phyloP scores from a whole-genome alignment of 108 stramenopile species.

The Schizochytrium sp. region DNA sequence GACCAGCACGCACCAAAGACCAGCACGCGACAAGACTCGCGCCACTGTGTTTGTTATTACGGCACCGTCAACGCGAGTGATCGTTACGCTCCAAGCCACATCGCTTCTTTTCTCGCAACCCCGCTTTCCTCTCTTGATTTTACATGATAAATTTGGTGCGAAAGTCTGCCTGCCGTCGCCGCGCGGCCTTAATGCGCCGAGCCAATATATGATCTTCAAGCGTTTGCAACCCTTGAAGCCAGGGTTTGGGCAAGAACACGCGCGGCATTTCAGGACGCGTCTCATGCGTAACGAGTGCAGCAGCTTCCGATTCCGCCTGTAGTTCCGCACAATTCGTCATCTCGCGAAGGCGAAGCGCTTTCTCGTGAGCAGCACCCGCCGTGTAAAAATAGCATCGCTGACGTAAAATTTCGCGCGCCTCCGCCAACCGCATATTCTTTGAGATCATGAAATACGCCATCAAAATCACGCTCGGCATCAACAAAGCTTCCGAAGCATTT shows the following conservation, averaged over 20 bases:
- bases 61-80: no score
- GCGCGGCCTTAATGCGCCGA: not conserved
- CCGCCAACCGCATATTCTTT: not conserved
- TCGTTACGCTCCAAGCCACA: no score
- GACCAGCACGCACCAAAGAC: no score
- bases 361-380: not conserved
- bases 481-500: not conserved
- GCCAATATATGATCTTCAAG: not conserved
- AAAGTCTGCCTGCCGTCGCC: not conserved
- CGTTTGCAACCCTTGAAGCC: not conserved
- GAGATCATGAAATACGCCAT: not conserved
- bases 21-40: no score
- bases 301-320: not conserved
- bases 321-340: not conserved
- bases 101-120: no score
- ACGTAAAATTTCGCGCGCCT: not conserved
- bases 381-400: constrained; percentile 8
- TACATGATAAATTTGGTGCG: not conserved
- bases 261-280: not conserved
- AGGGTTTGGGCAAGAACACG: not conserved
- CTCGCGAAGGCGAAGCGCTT: not conserved
- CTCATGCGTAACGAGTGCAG: not conserved
- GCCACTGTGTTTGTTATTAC: no score
- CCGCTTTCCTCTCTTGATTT: not conserved
- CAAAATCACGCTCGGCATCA: not conserved